phyloP scores from a whole-genome alignment of 2,329 filamentous ascomycete species.

The Apiospora hydei region DNA sequence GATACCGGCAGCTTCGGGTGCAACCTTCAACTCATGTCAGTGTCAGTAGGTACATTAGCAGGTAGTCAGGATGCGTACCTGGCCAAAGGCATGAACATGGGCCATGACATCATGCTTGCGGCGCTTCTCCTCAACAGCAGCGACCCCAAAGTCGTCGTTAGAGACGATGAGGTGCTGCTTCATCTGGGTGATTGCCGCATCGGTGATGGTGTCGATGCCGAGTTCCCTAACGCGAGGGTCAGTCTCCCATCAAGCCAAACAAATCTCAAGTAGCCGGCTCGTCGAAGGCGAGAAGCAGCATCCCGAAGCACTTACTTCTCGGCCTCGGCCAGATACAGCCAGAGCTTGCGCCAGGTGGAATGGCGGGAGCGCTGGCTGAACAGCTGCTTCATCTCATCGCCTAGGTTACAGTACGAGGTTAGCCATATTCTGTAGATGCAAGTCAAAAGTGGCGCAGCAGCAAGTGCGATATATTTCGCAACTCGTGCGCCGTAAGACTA shows the following conservation, averaged over 20 bases:
- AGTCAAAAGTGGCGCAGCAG: background rate
- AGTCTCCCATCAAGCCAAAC: background rate
- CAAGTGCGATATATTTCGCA: background rate
- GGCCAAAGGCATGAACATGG: constrained; percentile 78
- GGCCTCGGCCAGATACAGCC: constrained; percentile 82
- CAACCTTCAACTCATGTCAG: background rate
- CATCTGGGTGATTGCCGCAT: constrained; percentile 80
- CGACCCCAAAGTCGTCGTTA: constrained; percentile 79
- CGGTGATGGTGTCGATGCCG: constrained; percentile 73
- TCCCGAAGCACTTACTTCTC: constrained; percentile 57
- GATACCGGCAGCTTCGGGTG: constrained; percentile 64
- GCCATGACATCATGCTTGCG: constrained; percentile 70
- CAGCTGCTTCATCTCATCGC: constrained; percentile 74
- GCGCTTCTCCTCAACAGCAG: constrained; percentile 77
- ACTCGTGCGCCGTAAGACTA: no score
- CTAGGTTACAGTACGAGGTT: background rate
- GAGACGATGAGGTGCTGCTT: constrained; percentile 75
- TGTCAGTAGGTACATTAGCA: background rate
- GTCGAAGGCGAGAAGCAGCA: background rate
- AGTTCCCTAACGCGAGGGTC: constrained; percentile 59
- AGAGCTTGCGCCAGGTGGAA: constrained; percentile 84
- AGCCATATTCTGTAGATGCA: background rate
- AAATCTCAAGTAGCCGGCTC: background rate
- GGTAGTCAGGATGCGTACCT: constrained; percentile 45
- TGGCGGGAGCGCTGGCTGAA: constrained; percentile 80